A percentile compares a stretch with the other conserved stretches of the same genome.
phyloP scores from a whole-genome alignment of 139 green algal genomes.

The Dunaliella sp. region DNA sequence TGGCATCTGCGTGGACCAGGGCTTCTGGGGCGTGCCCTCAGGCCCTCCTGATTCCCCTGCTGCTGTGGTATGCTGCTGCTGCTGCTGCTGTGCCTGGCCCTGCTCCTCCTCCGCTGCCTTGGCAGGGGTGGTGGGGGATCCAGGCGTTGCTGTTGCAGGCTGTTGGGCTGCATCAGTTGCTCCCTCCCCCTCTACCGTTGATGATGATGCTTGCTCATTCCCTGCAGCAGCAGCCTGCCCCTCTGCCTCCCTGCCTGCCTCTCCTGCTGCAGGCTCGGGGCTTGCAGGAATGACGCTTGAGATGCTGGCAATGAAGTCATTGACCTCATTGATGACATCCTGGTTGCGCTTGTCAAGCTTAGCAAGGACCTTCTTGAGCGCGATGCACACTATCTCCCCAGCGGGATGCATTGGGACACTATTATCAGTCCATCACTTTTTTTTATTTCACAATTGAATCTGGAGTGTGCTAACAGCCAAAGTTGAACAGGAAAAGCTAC shows the following conservation, averaged over 20 bases:
- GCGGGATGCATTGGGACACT: too few species aligned
- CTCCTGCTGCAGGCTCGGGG: too few species aligned
- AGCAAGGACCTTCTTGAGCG: constrained; percentile 52
- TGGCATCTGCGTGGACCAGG: constrained; percentile 8
- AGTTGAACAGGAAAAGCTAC: too few species aligned
- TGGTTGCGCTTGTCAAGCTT: constrained; percentile 35
- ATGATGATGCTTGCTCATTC: constrained; percentile 2
- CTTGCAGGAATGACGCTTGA: constrained; percentile 30
- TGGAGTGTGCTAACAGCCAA: too few species aligned
- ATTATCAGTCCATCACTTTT: too few species aligned
- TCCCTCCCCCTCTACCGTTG: not conserved
- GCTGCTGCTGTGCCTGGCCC: not conserved
- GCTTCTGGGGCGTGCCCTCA: not conserved
- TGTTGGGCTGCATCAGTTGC: not conserved
- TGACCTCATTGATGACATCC: constrained; percentile 37
- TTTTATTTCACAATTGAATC: too few species aligned
- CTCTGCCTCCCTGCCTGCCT: too few species aligned
- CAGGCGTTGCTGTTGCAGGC: not conserved
- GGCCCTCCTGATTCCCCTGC: not conserved
- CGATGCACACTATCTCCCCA: constrained; percentile 48
- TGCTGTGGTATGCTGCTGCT: not conserved
- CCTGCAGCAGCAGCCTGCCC: too few species aligned
- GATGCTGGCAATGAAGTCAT: constrained; percentile 43
- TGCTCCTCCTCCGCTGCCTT: not conserved
- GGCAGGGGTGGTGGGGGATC: not conserved